These are phyloP conservation scores for Emergomyces pasteurianus DNA, from an alignment of 2,329 filamentous ascomycete species.

Conservation along the genomic window DNA sequence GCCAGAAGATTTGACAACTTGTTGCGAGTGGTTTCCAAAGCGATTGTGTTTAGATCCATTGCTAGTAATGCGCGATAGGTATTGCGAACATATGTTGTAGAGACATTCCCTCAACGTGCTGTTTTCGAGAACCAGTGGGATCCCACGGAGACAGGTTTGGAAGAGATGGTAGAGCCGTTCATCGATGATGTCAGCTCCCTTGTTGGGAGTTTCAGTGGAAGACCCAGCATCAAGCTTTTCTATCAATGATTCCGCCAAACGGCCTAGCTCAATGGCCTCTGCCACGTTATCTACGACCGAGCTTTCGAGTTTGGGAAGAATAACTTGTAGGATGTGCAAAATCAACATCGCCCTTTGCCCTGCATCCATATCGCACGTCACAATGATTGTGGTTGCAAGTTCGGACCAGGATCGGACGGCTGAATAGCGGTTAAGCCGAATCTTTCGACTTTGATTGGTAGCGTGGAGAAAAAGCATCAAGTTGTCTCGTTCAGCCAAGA, in stretches of 20 bases:
- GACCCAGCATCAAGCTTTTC: slow-evolving; percentile 28
- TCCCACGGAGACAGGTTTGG: slow-evolving; percentile 69
- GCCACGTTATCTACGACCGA: slow-evolving; percentile 56
- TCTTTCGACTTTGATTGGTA: slow-evolving; percentile 28
- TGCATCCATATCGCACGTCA: slow-evolving; percentile 66
- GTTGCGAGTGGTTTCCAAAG: slow-evolving; percentile 34
- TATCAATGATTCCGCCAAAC: slow-evolving; percentile 57
- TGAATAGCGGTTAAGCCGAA: slow-evolving; percentile 42
- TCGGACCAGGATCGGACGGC: slow-evolving; percentile 77
- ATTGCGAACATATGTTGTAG: slow-evolving; percentile 84
- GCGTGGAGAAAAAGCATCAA: slow-evolving; percentile 28
- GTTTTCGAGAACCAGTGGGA: slow-evolving; percentile 60
- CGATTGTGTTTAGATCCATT: slow-evolving; percentile 17
- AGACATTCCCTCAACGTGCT: slow-evolving; percentile 67
- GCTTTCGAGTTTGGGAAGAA: slow-evolving; percentile 74
- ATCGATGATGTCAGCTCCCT: slow-evolving; percentile 56
- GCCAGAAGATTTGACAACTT: slow-evolving; percentile 67
- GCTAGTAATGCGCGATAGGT: slow-evolving; percentile 46
- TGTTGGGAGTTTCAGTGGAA: slow-evolving; percentile 29
- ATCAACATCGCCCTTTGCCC: slow-evolving; percentile 64
- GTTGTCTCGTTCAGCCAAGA: slow-evolving; percentile 27
- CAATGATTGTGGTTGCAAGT: slow-evolving; percentile 69
- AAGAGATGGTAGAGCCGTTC: slow-evolving; percentile 89
- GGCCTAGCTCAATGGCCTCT: slow-evolving; percentile 64
- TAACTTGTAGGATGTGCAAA: slow-evolving; percentile 73